Conservation (phyloP, 2,329 filamentous ascomycete species). For the Drechslera avenae region DNA sequence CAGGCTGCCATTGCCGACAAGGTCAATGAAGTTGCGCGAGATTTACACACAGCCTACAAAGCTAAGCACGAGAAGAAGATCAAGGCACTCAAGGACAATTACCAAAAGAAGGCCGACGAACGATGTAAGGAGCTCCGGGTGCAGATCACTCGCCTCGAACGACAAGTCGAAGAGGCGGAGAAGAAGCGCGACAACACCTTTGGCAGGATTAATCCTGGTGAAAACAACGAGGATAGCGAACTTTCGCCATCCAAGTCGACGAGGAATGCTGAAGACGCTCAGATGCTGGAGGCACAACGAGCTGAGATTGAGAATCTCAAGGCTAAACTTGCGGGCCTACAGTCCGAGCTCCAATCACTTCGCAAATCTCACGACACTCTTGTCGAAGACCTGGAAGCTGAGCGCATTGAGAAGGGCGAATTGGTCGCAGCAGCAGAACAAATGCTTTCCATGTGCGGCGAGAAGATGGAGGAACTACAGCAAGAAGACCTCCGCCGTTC, state of each 20-base stretch:
- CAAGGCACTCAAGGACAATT: slow-evolving; percentile 77
- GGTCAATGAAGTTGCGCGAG: slow-evolving; percentile 73
- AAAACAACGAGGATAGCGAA: slow-evolving; percentile 18
- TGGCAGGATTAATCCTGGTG: slow-evolving; percentile 55
- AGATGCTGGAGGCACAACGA: slow-evolving; percentile 65
- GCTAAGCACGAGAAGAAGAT: slow-evolving; percentile 98
- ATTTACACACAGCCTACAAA: slow-evolving; percentile 93
- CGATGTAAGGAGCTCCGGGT: slow-evolving; percentile 78
- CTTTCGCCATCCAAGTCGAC: slow-evolving; percentile 3
- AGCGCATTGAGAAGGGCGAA: slow-evolving; percentile 83
- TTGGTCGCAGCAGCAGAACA: slow-evolving; percentile 81
- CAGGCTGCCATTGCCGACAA: slow-evolving; percentile 82
- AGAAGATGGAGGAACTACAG: slow-evolving; percentile 48
- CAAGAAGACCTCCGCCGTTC: slow-evolving; percentile 59
- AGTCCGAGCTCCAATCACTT: slow-evolving; percentile 72
- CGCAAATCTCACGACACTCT: slow-evolving; percentile 72
- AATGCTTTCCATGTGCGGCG: slow-evolving; percentile 71
- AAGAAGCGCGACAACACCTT: slow-evolving; percentile 69
- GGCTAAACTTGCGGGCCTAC: slow-evolving; percentile 75
- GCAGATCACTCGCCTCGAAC: slow-evolving; percentile 69
- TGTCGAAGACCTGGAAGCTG: slow-evolving; percentile 69
- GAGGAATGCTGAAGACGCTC: slow-evolving; percentile 49
- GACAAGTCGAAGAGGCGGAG: slow-evolving; percentile 77
- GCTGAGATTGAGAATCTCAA: slow-evolving; percentile 71
- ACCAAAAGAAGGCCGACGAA: slow-evolving; percentile 90